A percentile compares a stretch with the other conserved stretches of the same genome.
Evolutionary conservation across 768 basidiomycete genomes (phyloP).

Genomic region (Udeniomyces megalosporus): DNA sequence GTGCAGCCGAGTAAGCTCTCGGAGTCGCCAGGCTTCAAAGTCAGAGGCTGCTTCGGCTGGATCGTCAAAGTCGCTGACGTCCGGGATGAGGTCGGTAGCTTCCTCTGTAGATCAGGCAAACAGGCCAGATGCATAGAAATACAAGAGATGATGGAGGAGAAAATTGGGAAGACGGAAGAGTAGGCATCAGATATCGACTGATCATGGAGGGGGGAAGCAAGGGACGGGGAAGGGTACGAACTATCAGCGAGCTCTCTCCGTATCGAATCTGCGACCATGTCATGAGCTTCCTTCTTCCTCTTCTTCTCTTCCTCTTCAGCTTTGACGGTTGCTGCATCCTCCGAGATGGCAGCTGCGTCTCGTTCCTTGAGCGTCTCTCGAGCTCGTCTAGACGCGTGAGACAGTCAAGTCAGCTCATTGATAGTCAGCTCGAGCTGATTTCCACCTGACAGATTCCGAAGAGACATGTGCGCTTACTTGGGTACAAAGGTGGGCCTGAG

Average conservation of each 20-base stretch:
- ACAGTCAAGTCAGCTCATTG: too few relatives aligned
- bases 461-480: conserved; percentile 45
- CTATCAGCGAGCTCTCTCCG: conserved; percentile 80
- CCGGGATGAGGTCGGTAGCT: conserved; percentile 62
- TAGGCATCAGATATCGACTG: background rate
- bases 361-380: conserved; percentile 34
- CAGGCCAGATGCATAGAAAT: background rate
- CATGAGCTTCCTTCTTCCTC: conserved; percentile 71
- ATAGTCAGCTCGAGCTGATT: too few relatives aligned
- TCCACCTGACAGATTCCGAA: background rate
- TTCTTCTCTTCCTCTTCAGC: conserved; percentile 65
- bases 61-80: conserved; percentile 90
- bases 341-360: conserved; percentile 43
- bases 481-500: conserved; percentile 89
- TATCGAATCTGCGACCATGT: conserved; percentile 88
- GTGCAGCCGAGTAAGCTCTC: conserved; percentile 85
- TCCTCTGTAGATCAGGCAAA: conserved; percentile 52
- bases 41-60: conserved; percentile 62
- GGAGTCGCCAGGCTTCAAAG: conserved; percentile 89
- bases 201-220: background rate
- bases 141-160: background rate
- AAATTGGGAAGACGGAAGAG: background rate
- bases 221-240: conserved; percentile 31
- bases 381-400: conserved; percentile 34
- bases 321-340: conserved; percentile 47